Evolutionary conservation across 805 yeast genomes (phyloP), one percentile per base, ranked within the genome.

Genomic region (Zygoascus ofunaensis): DNA sequence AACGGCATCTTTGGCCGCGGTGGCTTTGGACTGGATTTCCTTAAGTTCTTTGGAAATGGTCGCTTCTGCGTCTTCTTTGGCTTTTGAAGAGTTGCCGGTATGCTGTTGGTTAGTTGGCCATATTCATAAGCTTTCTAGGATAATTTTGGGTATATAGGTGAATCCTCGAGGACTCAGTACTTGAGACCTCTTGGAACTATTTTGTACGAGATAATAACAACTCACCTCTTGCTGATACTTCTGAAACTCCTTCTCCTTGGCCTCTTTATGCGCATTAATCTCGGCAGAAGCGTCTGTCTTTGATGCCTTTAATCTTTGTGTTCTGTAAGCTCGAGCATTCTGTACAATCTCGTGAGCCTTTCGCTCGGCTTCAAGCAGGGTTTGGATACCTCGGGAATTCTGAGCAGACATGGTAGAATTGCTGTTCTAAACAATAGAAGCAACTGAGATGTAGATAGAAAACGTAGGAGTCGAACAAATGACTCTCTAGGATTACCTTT

Each of bases 301-400:
- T 43, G 97, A 95, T 39, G 92, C 89, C 76, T 90, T 92, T 63
- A 92, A 74, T 53, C 87, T 83, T 54, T 77, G 81, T 35, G 92
- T 75, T 66, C 95, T 86, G 70, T 82, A 87, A 56, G 80, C 75
- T 73, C 97, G 85, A 20, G 98, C 97, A 62, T 83, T 82, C 58
- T 89, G 75, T 49, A 92, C 97, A 52, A 89, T 84, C 56, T 81
- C 89, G 56, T 94, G 97, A n/a, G 98, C 97, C 58, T 86, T 90
- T 68, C 84, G 87, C 71, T 92, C 98, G 50, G 97, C 94, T 73
- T 74, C 80, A 49, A 80, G 70, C 47, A 80, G 74, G 52, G 83
- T 77, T 70, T 80, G 84, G 58, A 80, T 80, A 55, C 86, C 87
- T 45, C 73, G 61, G 30, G 73, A 66, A 56, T 62, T 66, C 45